These are phyloP conservation scores for Sideroxylon spinosum DNA, from an alignment of 179 eudicot species.

Conservation along the genomic window DNA sequence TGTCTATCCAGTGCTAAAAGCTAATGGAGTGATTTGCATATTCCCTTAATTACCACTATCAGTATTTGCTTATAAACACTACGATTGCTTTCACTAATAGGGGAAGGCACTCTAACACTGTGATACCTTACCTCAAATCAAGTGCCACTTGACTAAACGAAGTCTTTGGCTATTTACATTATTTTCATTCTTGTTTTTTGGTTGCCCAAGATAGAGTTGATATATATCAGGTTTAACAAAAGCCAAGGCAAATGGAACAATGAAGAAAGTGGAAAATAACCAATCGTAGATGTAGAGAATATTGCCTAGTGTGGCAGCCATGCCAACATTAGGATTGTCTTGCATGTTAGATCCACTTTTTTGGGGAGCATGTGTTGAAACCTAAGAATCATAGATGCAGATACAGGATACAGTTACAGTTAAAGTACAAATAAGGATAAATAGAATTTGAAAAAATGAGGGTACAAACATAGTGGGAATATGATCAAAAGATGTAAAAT, in stretches of 20 bases:
- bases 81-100: too few relatives aligned
- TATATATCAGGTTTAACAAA: too few relatives aligned
- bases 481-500: too few relatives aligned
- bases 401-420: too few relatives aligned
- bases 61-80: background rate
- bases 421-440: too few relatives aligned
- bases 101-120: too few relatives aligned
- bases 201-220: background rate
- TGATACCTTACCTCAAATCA: too few relatives aligned
- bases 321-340: background rate
- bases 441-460: too few relatives aligned
- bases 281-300: background rate
- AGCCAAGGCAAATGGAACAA: background rate
- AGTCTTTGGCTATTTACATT: background rate
- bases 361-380: background rate
- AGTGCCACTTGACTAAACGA: background rate
- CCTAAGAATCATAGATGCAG: background rate
- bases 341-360: background rate
- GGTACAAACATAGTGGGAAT: too few relatives aligned
- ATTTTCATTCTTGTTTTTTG: background rate
- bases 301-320: slow-evolving; percentile 6
- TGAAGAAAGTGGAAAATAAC: background rate
- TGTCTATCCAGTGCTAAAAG: background rate
- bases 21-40: background rate
- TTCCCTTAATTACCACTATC: background rate